These are phyloP conservation scores for Chalara sp. DNA, from an alignment of 2,329 filamentous ascomycete species.

Conservation along the genomic window DNA sequence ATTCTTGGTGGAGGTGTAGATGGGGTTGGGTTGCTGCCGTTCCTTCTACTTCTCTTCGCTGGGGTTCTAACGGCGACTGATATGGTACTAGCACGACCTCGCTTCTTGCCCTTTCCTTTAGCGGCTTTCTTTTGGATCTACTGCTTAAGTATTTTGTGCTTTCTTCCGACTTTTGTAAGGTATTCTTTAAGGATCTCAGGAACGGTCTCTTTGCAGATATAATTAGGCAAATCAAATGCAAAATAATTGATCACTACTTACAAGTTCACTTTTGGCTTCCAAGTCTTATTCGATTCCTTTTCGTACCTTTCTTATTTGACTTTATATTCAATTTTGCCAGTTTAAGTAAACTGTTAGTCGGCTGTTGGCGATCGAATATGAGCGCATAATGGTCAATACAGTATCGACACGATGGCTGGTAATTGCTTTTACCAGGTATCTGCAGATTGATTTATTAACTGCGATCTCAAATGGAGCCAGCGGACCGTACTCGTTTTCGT, in stretches of 20 bases:
- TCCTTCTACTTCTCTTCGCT: conserved; percentile 21
- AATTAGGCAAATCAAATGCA: no score
- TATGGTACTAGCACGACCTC: conserved; percentile 46
- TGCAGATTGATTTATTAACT: no score
- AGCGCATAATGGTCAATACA: conserved; percentile 28
- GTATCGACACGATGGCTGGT: conserved; percentile 50
- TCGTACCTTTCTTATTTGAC: conserved; percentile 81
- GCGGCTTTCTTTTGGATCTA: conserved; percentile 36
- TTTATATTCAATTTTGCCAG: conserved; percentile 45
- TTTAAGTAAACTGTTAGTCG: no score
- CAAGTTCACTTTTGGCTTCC: conserved; percentile 72
- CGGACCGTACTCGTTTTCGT: background rate
- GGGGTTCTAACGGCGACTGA: conserved; percentile 17
- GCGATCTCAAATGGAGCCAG: no score
- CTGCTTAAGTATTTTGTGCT: conserved; percentile 43
- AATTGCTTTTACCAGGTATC: conserved; percentile 69
- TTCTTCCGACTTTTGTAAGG: conserved; percentile 55
- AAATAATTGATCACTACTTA: conserved; percentile 29
- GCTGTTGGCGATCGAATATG: no score
- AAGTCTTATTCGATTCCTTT: conserved; percentile 63
- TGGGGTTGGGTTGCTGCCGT: conserved; percentile 36
- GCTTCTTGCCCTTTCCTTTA: conserved; percentile 39
- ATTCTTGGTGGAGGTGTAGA: conserved; percentile 41
- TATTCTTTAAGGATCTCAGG: conserved; percentile 59
- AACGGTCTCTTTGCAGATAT: conserved; percentile 43